Evolutionary conservation across 352 stramenopile genomes (phyloP).

Genomic region (Globisporangium perplexum): DNA sequence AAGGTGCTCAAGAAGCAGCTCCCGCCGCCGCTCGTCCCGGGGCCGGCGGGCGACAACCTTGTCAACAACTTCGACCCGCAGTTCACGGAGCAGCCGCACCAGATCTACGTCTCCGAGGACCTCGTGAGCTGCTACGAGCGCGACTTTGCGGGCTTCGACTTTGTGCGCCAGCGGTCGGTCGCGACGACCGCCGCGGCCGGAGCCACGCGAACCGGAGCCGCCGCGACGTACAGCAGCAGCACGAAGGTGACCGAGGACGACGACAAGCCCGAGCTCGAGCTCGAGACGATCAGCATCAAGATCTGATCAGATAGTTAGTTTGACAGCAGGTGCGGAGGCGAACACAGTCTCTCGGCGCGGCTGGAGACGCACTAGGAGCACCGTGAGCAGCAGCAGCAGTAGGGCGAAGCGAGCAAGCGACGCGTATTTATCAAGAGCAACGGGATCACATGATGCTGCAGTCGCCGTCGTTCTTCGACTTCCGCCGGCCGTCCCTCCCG

Average conservation of each 20-base stretch:
- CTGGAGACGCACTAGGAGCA: too few species aligned
- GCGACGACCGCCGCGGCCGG: not conserved
- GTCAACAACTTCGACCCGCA: constrained; percentile 86
- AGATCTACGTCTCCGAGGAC: constrained; percentile 72
- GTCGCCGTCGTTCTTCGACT: constrained; percentile 21
- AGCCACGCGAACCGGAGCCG: constrained; percentile 3
- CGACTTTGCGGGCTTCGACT: constrained; percentile 84
- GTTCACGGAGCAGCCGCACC: constrained; percentile 79
- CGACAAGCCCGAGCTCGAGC: constrained; percentile 53
- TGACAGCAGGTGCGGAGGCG: not conserved
- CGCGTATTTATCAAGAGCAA: not conserved
- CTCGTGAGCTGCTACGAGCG: constrained; percentile 58
- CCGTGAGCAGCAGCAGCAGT: too few species aligned
- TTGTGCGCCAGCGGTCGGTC: constrained; percentile 34
- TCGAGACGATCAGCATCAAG: constrained; percentile 50
- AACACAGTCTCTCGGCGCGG: not conserved
- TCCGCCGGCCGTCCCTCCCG: not conserved
- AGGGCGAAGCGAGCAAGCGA: too few species aligned
- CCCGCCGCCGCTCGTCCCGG: constrained; percentile 54
- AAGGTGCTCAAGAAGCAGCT: constrained; percentile 61
- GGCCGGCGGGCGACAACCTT: constrained; percentile 53
- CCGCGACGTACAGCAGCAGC: constrained; percentile 20
- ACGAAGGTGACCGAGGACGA: constrained; percentile 30
- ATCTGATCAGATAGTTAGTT: constrained; percentile 37
- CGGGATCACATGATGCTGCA: constrained; percentile 41